These are phyloP conservation scores for Combretum micranthum DNA, from an alignment of 345 rosid genomes.

Conservation along the genomic window DNA sequence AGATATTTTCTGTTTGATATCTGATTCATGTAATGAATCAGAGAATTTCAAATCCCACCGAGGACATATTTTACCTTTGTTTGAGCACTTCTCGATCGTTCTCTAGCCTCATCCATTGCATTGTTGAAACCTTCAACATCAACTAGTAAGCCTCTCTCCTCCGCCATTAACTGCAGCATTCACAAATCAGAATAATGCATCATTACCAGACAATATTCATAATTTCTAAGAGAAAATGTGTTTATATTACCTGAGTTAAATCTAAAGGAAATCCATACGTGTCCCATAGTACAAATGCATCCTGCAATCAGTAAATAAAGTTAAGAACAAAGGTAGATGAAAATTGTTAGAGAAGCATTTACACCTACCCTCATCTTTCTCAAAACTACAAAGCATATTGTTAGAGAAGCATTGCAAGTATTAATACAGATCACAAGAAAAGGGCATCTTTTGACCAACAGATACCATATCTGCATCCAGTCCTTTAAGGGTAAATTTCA, in stretches of 20 bases:
- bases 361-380: no score
- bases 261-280: constrained; percentile 96
- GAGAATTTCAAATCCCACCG: no score
- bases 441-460: no score
- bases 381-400: no score
- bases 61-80: constrained; percentile 42
- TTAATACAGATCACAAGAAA: no score
- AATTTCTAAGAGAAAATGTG: constrained; percentile 5
- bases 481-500: no score
- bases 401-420: no score
- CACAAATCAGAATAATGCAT: constrained; percentile 12
- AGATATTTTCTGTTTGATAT: no score
- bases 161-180: constrained; percentile 74
- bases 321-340: neutral
- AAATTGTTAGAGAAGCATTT: no score
- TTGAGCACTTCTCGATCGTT: constrained; percentile 88
- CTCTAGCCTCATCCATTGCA: constrained; percentile 89
- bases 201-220: neutral
- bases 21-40: no score
- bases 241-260: constrained; percentile 68
- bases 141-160: constrained; percentile 78
- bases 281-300: constrained; percentile 94
- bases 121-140: constrained; percentile 75
- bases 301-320: constrained; percentile 40
- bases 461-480: no score